Evolutionary conservation across 495 filamentous ascomycete genomes (phyloP).

Genomic region (Cudoniella acicularis): DNA sequence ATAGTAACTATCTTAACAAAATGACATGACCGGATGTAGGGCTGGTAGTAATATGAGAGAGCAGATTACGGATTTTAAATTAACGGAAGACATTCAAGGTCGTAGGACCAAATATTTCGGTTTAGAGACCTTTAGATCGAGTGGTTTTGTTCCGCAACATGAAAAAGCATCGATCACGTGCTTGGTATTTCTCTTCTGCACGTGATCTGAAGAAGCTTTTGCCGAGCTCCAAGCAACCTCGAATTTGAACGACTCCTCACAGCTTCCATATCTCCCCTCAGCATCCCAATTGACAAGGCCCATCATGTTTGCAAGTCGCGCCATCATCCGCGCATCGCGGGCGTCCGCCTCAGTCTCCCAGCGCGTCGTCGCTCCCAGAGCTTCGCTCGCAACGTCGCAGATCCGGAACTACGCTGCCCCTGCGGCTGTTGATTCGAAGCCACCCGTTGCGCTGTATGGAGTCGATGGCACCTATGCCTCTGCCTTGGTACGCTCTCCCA

Average conservation of each 20-base stretch:
- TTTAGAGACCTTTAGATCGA: no score
- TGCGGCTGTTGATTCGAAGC: conserved; percentile 65
- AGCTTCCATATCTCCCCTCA: conserved; percentile 26
- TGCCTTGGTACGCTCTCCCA: conserved; percentile 78
- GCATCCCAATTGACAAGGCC: conserved; percentile 24
- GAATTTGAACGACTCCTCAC: conserved; percentile 22
- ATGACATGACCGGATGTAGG: no score
- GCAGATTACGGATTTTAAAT: no score
- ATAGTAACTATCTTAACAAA: no score
- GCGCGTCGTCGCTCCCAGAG: conserved; percentile 26
- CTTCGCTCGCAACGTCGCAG: conserved; percentile 17
- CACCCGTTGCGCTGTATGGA: conserved; percentile 87
- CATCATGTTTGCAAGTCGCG: conserved; percentile 62
- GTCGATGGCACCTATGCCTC: conserved; percentile 97
- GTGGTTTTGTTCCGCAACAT: no score
- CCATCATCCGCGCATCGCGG: conserved; percentile 53
- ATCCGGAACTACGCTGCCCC: conserved; percentile 58
- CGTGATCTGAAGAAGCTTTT: background rate
- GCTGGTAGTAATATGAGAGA: no score
- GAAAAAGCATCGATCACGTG: no score
- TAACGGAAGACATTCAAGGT: no score
- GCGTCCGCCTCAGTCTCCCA: conserved; percentile 50
- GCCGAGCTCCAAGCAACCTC: conserved; percentile 12
- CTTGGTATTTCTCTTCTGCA: background rate
- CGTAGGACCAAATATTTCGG: no score